Conservation (phyloP, 225 moss, liverwort and hornwort species). For the Takakia lepidozioides region DNA sequence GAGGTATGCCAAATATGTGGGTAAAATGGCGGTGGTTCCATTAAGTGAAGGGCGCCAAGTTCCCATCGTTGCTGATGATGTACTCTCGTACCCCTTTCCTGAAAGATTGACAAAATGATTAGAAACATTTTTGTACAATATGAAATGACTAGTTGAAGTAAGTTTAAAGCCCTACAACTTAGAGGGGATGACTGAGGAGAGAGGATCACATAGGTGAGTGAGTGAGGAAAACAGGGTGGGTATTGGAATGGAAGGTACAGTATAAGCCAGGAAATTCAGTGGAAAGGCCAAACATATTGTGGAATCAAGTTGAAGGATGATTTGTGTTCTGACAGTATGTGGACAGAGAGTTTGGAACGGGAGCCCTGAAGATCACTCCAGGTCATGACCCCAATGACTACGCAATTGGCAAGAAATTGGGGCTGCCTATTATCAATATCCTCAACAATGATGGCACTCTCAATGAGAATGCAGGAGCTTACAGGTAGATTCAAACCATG, state of each 20-base stretch:
- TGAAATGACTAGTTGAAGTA: too few species aligned
- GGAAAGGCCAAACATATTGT: too few species aligned
- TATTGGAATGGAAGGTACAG: too few species aligned
- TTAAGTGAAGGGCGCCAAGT: constrained; percentile 78
- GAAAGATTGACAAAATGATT: background rate
- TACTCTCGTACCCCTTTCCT: constrained; percentile 4
- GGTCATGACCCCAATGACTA: constrained; percentile 95
- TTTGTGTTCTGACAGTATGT: constrained; percentile 65
- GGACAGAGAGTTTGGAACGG: constrained; percentile 83
- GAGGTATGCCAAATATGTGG: constrained; percentile 68
- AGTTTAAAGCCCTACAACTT: too few species aligned
- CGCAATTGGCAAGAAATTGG: constrained; percentile 70
- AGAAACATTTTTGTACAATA: too few species aligned
- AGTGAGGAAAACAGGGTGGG: too few species aligned
- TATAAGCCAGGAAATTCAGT: too few species aligned
- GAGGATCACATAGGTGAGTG: too few species aligned
- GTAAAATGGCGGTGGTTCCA: constrained; percentile 78
- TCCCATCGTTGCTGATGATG: constrained; percentile 81
- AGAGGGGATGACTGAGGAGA: too few species aligned
- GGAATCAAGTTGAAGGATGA: too few species aligned
- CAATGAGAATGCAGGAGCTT: constrained; percentile 79
- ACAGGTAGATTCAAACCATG: constrained; percentile 67
- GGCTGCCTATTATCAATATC: constrained; percentile 77
- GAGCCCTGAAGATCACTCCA: constrained; percentile 87
- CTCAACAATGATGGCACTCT: constrained; percentile 84